phyloP scores from a whole-genome alignment of 495 filamentous ascomycete species.

The Penicillium pulvis region DNA sequence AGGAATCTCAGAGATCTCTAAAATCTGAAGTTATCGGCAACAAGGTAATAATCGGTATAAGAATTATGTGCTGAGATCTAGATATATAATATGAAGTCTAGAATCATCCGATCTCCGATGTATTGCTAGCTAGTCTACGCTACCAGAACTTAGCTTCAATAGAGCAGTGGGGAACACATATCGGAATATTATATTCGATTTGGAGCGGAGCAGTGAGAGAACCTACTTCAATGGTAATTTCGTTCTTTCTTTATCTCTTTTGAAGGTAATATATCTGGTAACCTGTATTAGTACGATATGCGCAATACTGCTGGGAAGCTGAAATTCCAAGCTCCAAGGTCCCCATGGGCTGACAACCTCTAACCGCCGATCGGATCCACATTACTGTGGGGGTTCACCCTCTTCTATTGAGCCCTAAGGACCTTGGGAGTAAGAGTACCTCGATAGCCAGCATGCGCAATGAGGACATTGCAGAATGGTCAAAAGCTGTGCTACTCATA shows the following conservation, averaged over 20 bases:
- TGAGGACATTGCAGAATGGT: slow-evolving; percentile 27
- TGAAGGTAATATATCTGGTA: neutral
- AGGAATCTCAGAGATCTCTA: no score
- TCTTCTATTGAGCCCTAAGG: slow-evolving; percentile 21
- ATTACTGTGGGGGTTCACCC: slow-evolving; percentile 11
- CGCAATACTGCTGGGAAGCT: neutral
- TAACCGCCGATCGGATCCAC: slow-evolving; percentile 9
- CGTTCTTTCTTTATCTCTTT: neutral
- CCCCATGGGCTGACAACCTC: slow-evolving; percentile 16
- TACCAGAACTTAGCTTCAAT: no score
- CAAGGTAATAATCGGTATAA: no score
- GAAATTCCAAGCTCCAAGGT: slow-evolving; percentile 23
- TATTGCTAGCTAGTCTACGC: no score
- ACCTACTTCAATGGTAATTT: no score
- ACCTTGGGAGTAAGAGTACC: slow-evolving; percentile 44
- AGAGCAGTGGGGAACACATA: no score
- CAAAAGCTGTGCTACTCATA: neutral
- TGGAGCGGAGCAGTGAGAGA: no score
- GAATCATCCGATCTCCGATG: no score
- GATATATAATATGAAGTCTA: no score
- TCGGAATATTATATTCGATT: no score
- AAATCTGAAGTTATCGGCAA: no score
- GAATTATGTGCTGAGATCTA: no score
- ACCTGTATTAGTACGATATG: neutral
- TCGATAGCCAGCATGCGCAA: slow-evolving; percentile 22